Conservation (phyloP, 768 basidiomycete genomes). For the Lyophyllum semitale region DNA sequence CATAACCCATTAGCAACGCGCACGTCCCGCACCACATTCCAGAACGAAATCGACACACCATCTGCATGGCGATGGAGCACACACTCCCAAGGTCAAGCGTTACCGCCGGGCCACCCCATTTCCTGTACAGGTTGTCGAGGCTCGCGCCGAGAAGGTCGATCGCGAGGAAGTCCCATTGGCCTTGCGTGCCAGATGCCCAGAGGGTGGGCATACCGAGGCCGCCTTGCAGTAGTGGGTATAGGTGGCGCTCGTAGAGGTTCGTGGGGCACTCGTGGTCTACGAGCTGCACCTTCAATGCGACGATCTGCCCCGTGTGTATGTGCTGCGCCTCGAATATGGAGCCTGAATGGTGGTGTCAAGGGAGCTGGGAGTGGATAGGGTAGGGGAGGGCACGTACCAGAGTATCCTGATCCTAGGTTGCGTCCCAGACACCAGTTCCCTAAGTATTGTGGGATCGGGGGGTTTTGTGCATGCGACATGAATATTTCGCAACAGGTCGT, state of each 20-base stretch:
- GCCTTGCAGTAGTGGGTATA: conserved; percentile 74
- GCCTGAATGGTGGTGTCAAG: conserved; percentile 40
- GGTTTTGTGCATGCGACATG: conserved; percentile 7
- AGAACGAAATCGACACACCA: conserved; percentile 46
- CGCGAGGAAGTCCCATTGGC: conserved; percentile 70
- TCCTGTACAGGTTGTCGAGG: conserved; percentile 61
- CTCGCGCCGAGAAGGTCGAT: conserved; percentile 75
- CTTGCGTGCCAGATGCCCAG: conserved; percentile 61
- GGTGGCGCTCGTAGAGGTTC: conserved; percentile 66
- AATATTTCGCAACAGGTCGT: not conserved
- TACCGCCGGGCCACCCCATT: conserved; percentile 47
- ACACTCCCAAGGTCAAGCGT: conserved; percentile 71
- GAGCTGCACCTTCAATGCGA: conserved; percentile 75
- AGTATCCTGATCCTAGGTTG: conserved; percentile 71
- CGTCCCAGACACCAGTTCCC: conserved; percentile 65
- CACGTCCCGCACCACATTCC: not conserved
- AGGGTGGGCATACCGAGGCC: conserved; percentile 73
- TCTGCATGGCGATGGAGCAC: conserved; percentile 75
- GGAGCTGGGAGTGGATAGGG: not conserved
- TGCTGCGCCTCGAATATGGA: conserved; percentile 68
- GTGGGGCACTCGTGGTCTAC: conserved; percentile 75
- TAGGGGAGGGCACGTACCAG: conserved; percentile 44
- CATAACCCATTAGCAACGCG: conserved; percentile 7
- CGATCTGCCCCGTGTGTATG: conserved; percentile 55
- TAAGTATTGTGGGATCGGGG: conserved; percentile 38